Conservation (phyloP, 2,329 filamentous ascomycete species). For the Fusarium napiforme region DNA sequence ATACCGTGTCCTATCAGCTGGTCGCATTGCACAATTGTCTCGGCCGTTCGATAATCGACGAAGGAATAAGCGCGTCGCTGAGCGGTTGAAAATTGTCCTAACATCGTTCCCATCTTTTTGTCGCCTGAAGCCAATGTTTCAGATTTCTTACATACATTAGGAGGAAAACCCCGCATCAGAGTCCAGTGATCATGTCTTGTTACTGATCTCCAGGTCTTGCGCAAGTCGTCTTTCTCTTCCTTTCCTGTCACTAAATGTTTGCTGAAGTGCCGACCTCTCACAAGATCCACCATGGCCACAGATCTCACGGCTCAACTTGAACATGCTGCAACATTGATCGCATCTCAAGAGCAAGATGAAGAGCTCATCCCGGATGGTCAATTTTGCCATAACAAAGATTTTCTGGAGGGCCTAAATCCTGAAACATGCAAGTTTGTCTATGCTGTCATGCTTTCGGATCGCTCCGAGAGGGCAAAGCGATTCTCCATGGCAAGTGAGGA, state of each 20-base stretch:
- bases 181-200: not conserved
- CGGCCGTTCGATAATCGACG: not conserved
- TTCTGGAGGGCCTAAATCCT: too few species aligned
- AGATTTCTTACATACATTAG: not conserved
- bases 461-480: not conserved
- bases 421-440: not conserved
- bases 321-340: not conserved
- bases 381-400: not conserved
- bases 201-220: not conserved
- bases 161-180: not conserved
- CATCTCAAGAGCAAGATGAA: not conserved
- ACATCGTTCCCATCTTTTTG: not conserved
- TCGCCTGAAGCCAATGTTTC: not conserved
- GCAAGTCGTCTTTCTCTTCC: not conserved
- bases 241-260: not conserved
- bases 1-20: not conserved
- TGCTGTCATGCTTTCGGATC: not conserved
- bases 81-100: too few species aligned
- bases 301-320: not conserved
- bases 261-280: fast-evolving
- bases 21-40: not conserved
- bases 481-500: not conserved
- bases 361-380: not conserved
- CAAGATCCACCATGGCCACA: not conserved
- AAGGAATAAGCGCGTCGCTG: not conserved